A percentile compares a stretch with the other conserved stretches of the same genome.
Conservation (phyloP, 768 basidiomycete species). For the Ramaria sp. region DNA sequence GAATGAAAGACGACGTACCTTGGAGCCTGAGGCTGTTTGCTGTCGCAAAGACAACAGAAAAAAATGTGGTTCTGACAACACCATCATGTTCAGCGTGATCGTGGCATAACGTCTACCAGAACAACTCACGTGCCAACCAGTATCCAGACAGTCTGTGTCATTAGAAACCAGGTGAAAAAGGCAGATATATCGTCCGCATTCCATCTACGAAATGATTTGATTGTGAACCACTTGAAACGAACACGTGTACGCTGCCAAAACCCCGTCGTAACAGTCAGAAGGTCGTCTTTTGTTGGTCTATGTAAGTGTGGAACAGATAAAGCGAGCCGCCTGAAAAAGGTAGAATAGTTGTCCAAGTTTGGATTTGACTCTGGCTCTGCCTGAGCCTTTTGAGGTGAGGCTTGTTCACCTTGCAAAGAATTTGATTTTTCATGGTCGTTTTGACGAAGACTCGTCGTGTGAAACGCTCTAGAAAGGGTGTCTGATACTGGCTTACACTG, state of each 20-base stretch:
- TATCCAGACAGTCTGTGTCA: constrained; percentile 95
- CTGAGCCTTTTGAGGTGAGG: background rate
- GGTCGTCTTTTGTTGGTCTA: constrained; percentile 80
- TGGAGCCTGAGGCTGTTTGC: constrained; percentile 81
- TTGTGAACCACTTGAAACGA: constrained; percentile 96
- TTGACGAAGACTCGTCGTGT: background rate
- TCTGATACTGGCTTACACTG: background rate
- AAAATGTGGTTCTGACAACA: constrained; percentile 74
- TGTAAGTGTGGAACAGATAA: constrained; percentile 54
- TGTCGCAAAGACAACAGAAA: constrained; percentile 84
- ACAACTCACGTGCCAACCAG: constrained; percentile 80
- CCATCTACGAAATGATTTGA: constrained; percentile 87
- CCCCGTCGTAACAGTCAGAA: constrained; percentile 75
- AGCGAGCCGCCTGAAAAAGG: constrained; percentile 73
- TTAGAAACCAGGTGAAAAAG: constrained; percentile 90
- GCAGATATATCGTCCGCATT: constrained; percentile 96
- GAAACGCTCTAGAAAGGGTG: background rate
- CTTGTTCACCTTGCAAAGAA: background rate
- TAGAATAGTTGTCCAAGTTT: constrained; percentile 57
- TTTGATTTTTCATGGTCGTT: background rate
- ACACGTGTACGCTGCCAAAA: constrained; percentile 86
- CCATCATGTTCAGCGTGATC: background rate
- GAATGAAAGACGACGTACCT: constrained; percentile 33
- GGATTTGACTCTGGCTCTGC: background rate
- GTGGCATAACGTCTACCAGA: background rate